Conservation (phyloP, 1,139 yeast genomes). For the Yamadazyma oceani region DNA sequence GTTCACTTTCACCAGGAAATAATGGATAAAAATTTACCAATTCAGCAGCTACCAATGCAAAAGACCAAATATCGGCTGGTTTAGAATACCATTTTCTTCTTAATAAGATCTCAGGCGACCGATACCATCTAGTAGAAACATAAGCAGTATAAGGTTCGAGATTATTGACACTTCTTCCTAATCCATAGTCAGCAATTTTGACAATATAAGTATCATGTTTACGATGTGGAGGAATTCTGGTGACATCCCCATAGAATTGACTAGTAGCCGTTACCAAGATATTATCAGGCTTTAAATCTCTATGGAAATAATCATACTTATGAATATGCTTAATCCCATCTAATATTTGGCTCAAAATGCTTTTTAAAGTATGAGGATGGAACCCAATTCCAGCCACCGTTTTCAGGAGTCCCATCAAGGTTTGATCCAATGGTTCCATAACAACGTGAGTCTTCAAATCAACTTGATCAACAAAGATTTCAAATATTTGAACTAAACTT, state of each 20-base stretch:
- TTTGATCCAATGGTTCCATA: conserved; percentile 88
- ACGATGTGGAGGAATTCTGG: conserved; percentile 38
- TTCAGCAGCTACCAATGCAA: conserved; percentile 84
- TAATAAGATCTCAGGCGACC: conserved; percentile 88
- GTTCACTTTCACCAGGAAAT: conserved; percentile 79
- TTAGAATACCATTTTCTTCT: conserved; percentile 64
- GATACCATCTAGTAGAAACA: conserved; percentile 94
- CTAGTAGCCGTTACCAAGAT: conserved; percentile 65
- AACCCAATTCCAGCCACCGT: conserved; percentile 52
- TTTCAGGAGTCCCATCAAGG: conserved; percentile 70
- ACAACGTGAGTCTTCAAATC: conserved; percentile 68
- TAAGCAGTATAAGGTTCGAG: conserved; percentile 67
- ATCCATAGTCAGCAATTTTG: conserved; percentile 90
- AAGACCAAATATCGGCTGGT: conserved; percentile 93
- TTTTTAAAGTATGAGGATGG: conserved; percentile 57
- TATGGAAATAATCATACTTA: conserved; percentile 68
- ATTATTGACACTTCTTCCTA: conserved; percentile 66
- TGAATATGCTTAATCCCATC: conserved; percentile 85
- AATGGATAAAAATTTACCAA: conserved; percentile 73
- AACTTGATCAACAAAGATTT: conserved; percentile 68
- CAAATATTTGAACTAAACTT: conserved; percentile 70
- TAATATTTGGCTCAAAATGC: conserved; percentile 69
- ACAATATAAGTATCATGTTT: conserved; percentile 56
- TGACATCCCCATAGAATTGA: conserved; percentile 50
- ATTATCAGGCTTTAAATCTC: conserved; percentile 82